Evolutionary conservation across 495 filamentous ascomycete species (phyloP).

Genomic region (Beverwykella pulmonaria): DNA sequence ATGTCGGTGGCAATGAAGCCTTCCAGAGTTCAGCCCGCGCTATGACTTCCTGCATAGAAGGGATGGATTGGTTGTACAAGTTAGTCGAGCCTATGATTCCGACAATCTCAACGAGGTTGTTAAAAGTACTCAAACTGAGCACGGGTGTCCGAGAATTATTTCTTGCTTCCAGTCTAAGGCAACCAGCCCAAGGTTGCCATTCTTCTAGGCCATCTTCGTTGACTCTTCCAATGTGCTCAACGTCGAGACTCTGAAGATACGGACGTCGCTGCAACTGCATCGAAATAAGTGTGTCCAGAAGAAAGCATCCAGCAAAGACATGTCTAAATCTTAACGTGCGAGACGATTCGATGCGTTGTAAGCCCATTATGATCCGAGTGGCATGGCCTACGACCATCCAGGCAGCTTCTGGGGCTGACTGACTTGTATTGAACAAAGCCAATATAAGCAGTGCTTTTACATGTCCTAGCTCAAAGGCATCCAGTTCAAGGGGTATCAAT

Average conservation of each 20-base stretch:
- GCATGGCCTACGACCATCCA: constrained; percentile 67
- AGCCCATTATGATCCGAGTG: constrained; percentile 57
- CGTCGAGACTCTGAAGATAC: constrained; percentile 56
- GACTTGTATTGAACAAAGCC: constrained; percentile 60
- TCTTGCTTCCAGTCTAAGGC: constrained; percentile 49
- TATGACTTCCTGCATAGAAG: neutral
- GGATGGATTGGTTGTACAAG: neutral
- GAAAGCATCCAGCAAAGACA: constrained; percentile 64
- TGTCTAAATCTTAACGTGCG: constrained; percentile 48
- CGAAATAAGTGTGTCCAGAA: constrained; percentile 67
- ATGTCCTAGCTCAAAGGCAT: constrained; percentile 61
- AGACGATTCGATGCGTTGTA: constrained; percentile 48
- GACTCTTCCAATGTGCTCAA: constrained; percentile 51
- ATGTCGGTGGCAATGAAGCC: constrained; percentile 15
- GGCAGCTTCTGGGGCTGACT: constrained; percentile 57
- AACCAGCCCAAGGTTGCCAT: constrained; percentile 70
- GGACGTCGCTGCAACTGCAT: constrained; percentile 57
- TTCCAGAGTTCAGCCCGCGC: constrained; percentile 17
- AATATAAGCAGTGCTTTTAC: constrained; percentile 67
- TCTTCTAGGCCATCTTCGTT: constrained; percentile 70
- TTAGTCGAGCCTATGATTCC: constrained; percentile 46
- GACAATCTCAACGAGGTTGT: constrained; percentile 56
- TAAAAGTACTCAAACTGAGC: constrained; percentile 65
- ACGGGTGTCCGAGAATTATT: constrained; percentile 53
- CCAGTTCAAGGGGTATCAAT: constrained; percentile 63